Base-by-base conservation (phyloP, 192 early-diverging fungal species). In the Coemansia sp. region DNA sequence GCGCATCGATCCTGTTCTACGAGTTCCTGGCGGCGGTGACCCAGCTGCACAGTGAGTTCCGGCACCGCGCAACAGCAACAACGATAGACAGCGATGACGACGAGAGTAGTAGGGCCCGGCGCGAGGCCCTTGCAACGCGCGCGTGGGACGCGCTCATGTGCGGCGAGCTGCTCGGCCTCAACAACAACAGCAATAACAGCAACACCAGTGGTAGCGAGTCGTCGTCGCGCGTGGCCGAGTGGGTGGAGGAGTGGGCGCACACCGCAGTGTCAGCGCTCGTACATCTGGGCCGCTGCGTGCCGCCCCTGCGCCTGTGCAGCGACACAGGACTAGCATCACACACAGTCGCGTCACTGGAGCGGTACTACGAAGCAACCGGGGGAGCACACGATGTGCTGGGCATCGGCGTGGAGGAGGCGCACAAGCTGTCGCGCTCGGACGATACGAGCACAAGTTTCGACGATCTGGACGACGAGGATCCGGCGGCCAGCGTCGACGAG, bases 121-220 rank as follows among this genome's bases (percentile, higher is more conserved):
- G 32, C 32, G 32, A 32, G 32, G 32, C 4, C 32, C 32, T 32
- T 0, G 32, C 32, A 32, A 32, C 32, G 32, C 51, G 20, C 10
- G 73, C 63, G 4, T 81, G 78, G 78, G 41, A 59, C 20, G 66
- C 78, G 19, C 64, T 81, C 45, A 50, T 71, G 9, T 65, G 48
- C 49, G 19, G 20, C 22, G 54, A 64, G 37, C 32, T 14, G 61
- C 10, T 62, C 75, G 17, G 70, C 49, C 25, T 20, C 16, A 0
- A 41, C n/a, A 4, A 48, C 20, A 7, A 22, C 5, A 2, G 7
- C 50, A 1, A 7, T 53, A 7, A 20, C 50, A 7, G 17, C 17
- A 0, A 32, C 4, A 32, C 32, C 32, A 32, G 4, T 32, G 32
- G 4, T 4, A 32, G 32, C 32, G 32, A 32, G 4, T 32, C 32